Base-by-base conservation (phyloP, 2,329 filamentous ascomycete species). In the Aureobasidium sp. region DNA sequence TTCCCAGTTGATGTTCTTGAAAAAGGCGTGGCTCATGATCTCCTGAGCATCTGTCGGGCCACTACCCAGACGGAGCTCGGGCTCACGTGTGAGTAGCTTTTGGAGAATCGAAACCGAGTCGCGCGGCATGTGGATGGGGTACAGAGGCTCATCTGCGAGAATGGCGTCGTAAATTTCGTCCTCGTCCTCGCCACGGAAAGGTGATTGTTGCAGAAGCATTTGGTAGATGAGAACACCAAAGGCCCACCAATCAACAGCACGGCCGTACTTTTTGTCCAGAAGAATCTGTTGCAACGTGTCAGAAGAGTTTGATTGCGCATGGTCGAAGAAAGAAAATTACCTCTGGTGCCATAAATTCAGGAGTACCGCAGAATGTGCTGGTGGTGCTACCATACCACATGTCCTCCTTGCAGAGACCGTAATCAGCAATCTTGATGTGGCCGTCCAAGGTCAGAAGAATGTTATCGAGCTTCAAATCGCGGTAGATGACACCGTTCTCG, bases 161-260 rank as follows among this genome's bases (percentile, higher is more conserved):
- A 98, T 97, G 30, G 93, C 91, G 64, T 98, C 93, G 74, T 98
- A 98, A 59, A 98, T 98, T 72, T 98, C 93, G 67, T 98, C 93
- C 67, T 98, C 94, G 63, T 98, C 93, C 70, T 98, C 94, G 64
- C 93, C 93, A 63, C 93, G 86, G 86, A 98, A 98, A 0, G 93
- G 93, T 25, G 91, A 97, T 69, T 98, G 94, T 67, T 98, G 94
- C 44, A 98, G 81, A 54, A 98, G 85, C 94, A 98, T 98, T 71
- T 98, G 93, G 74, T 98, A 98, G 64, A 98, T 98, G 63, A 98
- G 75, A 27, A 98, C 93, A 68, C 93, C 93, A 71, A 98, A 98
- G 6, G 94, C 94, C 93, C 93, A 98, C 93, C 93, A 98, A 70
- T 98, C 93, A 38, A 98, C 93, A 14, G 93, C 89, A 55, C 93